Evolutionary conservation across 2,329 filamentous ascomycete species (phyloP).

Genomic region (Aspergillus uvarum): DNA sequence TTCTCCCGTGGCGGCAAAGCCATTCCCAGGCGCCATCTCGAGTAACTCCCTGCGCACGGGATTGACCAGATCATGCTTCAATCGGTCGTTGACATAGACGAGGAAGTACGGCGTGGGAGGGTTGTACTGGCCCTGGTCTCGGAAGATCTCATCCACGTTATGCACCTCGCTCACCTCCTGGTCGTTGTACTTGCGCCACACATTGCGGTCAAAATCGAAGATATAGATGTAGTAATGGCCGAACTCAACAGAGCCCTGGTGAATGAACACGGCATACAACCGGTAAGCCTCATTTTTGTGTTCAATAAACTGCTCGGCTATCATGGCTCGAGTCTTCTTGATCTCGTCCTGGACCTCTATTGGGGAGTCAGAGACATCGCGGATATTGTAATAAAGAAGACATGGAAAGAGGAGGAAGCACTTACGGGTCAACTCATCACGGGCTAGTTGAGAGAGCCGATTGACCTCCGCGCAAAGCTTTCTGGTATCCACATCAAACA

Average conservation of each 20-base stretch:
- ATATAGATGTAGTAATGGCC: slow-evolving; percentile 99
- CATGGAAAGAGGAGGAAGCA: neutral
- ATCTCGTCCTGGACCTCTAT: slow-evolving; percentile 48
- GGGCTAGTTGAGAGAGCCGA: slow-evolving; percentile 46
- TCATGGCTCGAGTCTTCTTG: slow-evolving; percentile 47
- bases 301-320: slow-evolving; percentile 61
- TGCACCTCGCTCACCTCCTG: slow-evolving; percentile 69
- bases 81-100: slow-evolving; percentile 73
- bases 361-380: slow-evolving; percentile 6
- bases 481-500: slow-evolving; percentile 44
- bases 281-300: slow-evolving; percentile 70
- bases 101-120: slow-evolving; percentile 78
- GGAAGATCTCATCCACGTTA: slow-evolving; percentile 67
- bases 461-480: slow-evolving; percentile 44
- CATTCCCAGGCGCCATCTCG: slow-evolving; percentile 15
- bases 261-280: slow-evolving; percentile 90
- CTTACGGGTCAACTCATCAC: slow-evolving; percentile 49
- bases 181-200: slow-evolving; percentile 97
- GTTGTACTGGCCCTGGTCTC: slow-evolving; percentile 59
- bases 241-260: slow-evolving; percentile 65
- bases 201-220: slow-evolving; percentile 73
- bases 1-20: slow-evolving; percentile 18
- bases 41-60: slow-evolving; percentile 53
- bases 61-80: slow-evolving; percentile 60
- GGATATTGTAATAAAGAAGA: neutral